Conservation (phyloP, 2,329 filamentous ascomycete species). For the Dactylellina leptospora region DNA sequence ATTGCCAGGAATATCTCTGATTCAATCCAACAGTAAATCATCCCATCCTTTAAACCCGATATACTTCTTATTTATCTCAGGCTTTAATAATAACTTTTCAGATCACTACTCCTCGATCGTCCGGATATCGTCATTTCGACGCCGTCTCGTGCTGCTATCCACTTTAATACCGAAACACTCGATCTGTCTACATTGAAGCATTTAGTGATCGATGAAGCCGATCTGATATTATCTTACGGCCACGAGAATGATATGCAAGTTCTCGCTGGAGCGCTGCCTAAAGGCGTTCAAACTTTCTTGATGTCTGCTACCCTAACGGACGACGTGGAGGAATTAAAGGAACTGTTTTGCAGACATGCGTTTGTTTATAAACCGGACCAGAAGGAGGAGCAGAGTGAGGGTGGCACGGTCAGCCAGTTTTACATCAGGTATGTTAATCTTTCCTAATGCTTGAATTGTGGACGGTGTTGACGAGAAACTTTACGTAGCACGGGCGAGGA, state of each 20-base stretch:
- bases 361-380: constrained; percentile 74
- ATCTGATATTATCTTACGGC: constrained; percentile 90
- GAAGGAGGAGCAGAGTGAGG: constrained; percentile 75
- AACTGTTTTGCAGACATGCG: constrained; percentile 83
- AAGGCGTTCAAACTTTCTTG: constrained; percentile 86
- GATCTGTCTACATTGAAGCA: constrained; percentile 73
- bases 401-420: constrained; percentile 82
- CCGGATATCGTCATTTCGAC: constrained; percentile 93
- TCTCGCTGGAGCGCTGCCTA: constrained; percentile 79
- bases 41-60: too few relatives aligned
- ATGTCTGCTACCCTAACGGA: constrained; percentile 92
- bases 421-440: constrained; percentile 75
- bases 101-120: constrained; percentile 81
- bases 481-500: constrained; percentile 81
- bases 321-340: constrained; percentile 85
- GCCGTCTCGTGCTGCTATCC: constrained; percentile 80
- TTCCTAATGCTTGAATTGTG: too few relatives aligned
- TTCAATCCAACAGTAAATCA: constrained; percentile 72
- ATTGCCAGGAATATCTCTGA: constrained; percentile 90
- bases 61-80: too few relatives aligned
- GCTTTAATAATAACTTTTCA: constrained; percentile 9
- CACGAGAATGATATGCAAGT: constrained; percentile 89
- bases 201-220: constrained; percentile 91
- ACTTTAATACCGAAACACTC: constrained; percentile 68
- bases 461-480: too few relatives aligned